These are phyloP conservation scores for Phytophthora ohioensis DNA, from an alignment of 352 stramenopile species.

Conservation along the genomic window DNA sequence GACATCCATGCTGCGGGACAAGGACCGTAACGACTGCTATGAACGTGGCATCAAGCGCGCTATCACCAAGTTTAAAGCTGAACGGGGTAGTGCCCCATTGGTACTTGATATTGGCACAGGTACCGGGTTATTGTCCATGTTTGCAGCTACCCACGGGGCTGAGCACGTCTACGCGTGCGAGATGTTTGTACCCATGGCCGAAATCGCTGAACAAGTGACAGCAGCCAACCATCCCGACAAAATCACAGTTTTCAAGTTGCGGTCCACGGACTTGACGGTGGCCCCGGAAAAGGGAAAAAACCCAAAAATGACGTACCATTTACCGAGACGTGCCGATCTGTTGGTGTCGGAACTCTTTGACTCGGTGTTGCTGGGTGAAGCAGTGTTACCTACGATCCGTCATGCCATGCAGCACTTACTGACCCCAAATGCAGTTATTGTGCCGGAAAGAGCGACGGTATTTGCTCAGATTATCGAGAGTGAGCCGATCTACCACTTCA, in stretches of 20 bases:
- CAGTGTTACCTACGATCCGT: conserved; percentile 84
- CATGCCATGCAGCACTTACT: conserved; percentile 81
- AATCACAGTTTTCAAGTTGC: conserved; percentile 81
- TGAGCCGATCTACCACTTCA: conserved; percentile 73
- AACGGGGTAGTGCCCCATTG: conserved; percentile 56
- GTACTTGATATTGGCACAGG: conserved; percentile 88
- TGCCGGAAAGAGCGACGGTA: conserved; percentile 74
- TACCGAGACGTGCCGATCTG: conserved; percentile 85
- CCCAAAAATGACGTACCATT: conserved; percentile 39
- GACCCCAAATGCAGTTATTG: conserved; percentile 59
- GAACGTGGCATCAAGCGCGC: conserved; percentile 71
- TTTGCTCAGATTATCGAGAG: conserved; percentile 80
- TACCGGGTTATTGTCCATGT: conserved; percentile 88
- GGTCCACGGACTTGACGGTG: conserved; percentile 79
- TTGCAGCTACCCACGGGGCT: conserved; percentile 86
- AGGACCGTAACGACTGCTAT: conserved; percentile 82
- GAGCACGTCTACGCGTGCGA: conserved; percentile 93
- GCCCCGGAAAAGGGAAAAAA: conserved; percentile 20
- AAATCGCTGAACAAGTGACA: conserved; percentile 80
- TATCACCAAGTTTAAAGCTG: conserved; percentile 61
- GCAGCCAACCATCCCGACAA: conserved; percentile 68
- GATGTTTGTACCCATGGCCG: conserved; percentile 89
- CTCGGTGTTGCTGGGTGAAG: conserved; percentile 91
- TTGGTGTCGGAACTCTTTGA: conserved; percentile 95
- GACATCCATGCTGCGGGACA: conserved; percentile 88